Percentiles rank a stretch among this genome's conserved stretches.
phyloP scores from a whole-genome alignment of 257 asterid species.

The Nicotiana paniculata region DNA sequence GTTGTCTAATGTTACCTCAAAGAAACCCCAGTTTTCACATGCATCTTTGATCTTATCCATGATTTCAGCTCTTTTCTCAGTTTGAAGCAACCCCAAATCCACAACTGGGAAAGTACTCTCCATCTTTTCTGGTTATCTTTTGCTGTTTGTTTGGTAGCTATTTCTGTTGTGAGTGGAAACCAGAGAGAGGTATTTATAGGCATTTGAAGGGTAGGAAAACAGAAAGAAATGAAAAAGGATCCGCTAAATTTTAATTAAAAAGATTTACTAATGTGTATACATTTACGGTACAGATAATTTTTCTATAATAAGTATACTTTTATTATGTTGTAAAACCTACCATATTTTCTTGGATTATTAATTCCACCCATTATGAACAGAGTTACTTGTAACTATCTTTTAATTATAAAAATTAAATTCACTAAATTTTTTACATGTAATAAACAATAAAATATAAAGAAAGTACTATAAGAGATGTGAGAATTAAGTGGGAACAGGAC shows the following conservation, averaged over 20 bases:
- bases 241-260: background rate
- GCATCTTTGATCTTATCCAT: conserved; percentile 59
- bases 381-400: too few relatives aligned
- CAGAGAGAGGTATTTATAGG: conserved; percentile 43
- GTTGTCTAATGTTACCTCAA: conserved; percentile 40
- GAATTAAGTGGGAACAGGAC: conserved; percentile 10
- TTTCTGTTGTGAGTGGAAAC: background rate
- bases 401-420: too few relatives aligned
- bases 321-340: too few relatives aligned
- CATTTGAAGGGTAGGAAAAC: background rate
- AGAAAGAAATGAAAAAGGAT: background rate
- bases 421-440: too few relatives aligned
- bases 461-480: too few relatives aligned
- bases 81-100: conserved; percentile 52
- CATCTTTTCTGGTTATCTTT: conserved; percentile 5
- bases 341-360: too few relatives aligned
- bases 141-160: conserved; percentile 1
- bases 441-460: too few relatives aligned
- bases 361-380: too few relatives aligned
- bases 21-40: conserved; percentile 72
- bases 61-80: conserved; percentile 46
- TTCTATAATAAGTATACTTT: too few relatives aligned
- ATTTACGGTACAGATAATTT: too few relatives aligned
- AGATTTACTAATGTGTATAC: too few relatives aligned
- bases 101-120: conserved; percentile 54